Evolutionary conservation across 305 asterid genomes (phyloP).

Genomic region (Rubia tinctorum): DNA sequence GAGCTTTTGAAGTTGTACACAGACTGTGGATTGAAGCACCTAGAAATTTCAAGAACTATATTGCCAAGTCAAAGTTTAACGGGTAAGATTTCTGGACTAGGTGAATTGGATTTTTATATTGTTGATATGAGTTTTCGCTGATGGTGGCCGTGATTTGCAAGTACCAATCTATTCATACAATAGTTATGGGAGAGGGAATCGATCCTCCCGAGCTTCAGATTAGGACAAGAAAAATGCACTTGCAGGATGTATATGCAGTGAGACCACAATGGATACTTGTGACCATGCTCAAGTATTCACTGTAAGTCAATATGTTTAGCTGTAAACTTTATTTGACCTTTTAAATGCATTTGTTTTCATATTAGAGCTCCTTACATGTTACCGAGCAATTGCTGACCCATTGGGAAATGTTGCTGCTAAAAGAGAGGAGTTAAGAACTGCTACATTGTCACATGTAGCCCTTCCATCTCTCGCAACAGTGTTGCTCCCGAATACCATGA

Average conservation of each 20-base stretch:
- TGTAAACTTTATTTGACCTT: too few species aligned
- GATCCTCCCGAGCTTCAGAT: constrained; percentile 92
- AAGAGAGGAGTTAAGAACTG: too few species aligned
- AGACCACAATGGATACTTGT: too few species aligned
- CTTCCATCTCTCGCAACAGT: too few species aligned
- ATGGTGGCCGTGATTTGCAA: constrained; percentile 31
- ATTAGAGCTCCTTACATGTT: too few species aligned
- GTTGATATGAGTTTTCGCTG: constrained; percentile 12
- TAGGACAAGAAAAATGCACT: constrained; percentile 92
- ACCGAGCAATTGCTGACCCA: too few species aligned
- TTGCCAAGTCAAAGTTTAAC: constrained; percentile 64
- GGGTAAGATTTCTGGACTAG: constrained; percentile 48
- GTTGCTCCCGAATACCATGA: too few species aligned
- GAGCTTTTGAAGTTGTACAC: constrained; percentile 64
- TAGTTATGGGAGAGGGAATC: constrained; percentile 65
- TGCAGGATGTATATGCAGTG: constrained; percentile 97
- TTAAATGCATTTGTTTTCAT: too few species aligned
- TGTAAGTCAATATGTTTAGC: too few species aligned
- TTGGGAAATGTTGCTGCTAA: too few species aligned
- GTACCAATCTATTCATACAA: constrained; percentile 86
- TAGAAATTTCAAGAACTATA: constrained; percentile 86
- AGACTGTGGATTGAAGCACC: constrained; percentile 84
- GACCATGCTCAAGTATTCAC: too few species aligned
- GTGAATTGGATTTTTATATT: neutral
- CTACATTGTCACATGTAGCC: too few species aligned